Evolutionary conservation across 179 eudicot species (phyloP), one percentile per base, ranked within the genome.

Genomic region (Patellifolia procumbens): DNA sequence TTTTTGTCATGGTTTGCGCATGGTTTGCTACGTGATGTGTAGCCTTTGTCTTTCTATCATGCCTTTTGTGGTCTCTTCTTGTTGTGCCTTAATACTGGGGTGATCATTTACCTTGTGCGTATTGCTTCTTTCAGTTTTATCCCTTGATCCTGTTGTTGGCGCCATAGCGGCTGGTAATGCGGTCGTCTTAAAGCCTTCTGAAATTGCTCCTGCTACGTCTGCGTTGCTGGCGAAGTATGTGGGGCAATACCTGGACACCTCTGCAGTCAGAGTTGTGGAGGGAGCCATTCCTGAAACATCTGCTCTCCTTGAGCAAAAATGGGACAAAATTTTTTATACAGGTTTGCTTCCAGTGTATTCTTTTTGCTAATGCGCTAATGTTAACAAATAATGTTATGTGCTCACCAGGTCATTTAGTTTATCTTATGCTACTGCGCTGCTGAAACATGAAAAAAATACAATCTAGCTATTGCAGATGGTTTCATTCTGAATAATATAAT

Each of bases 321-420:
- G 97, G 98, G 97, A 93, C 72, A 93, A 91, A 77, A 93, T 93
- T 74, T 84, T 91, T 52, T 93, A 93, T 79, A 93, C 98, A 84
- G 98, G 98, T 93, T 53, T 61, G 42, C 32, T 39, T 43, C 67
- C 73, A 4, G n/a, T 34, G 34, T 34, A 43, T 67, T 56, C 19
- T 45, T 72, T 52, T 12, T 24, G 11, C 20, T n/a, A 35, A 28
- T 76, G 69, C 62, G 28, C 29, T 43, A 61, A 39, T 24, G n/a
- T 12, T 10, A n/a, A 32, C 5, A 19, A 48, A 26, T n/a, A 34
- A 43, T 52, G 32, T 13, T 62, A 32, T 19, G 29, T 56, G 61
- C 12, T 56, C 29, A n/a, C 29, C 29, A 6, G 29, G 16, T 31
- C 20, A 46, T 63, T 34, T 35, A 37, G 8, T 7, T 15, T 61